Base-by-base conservation (phyloP, 495 filamentous ascomycete genomes). In the Neurospora africana region DNA sequence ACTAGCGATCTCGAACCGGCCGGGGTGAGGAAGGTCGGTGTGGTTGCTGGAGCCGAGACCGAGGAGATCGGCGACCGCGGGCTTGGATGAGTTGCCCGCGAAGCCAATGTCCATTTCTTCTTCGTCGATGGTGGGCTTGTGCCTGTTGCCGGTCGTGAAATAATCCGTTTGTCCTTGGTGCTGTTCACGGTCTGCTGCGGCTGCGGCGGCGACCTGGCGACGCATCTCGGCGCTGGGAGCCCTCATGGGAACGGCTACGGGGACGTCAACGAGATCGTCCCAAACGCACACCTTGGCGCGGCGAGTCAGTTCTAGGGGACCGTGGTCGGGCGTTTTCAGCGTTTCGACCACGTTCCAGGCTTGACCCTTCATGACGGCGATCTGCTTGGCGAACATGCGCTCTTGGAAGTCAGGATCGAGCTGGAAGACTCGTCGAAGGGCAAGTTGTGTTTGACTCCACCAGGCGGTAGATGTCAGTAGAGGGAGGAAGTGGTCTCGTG, bases 341-440 rank as follows among this genome's bases (percentile, higher is more conserved):
- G 95, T 97, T 83, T 99, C 95, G 10, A 99, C 94, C 3, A 99
- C 95, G 80, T 99, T 99, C 92, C 94, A 99, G 10, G 96, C 95
- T 77, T 99, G 95, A 5, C 95, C 95, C 83, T 99, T 99, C 92
- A 99, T 95, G 47, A 99, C 95, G 1, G 96, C 95, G 68, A 98
- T 97, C 77, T 99, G 95, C 70, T 91, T 87, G 21, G 93, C 93
- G 81, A 96, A 99, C 95, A 99, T 99, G 80, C 91, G 90, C 82
- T 99, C 95, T 76, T 98, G 92, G 79, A 99, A 99, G 81, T 98
- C 95, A 0, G 92, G 88, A 78, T 99, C 95, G 78, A 95, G 89
- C 74, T 91, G 89, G 77, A 99, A 99, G 30, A 97, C 88, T 58
- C 87, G 85, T 13, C 95, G 90, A 41, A 99, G 83, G 33, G 91